Percentiles rank a stretch among this genome's conserved stretches.
Evolutionary conservation across 345 rosid species (phyloP).

Genomic region (Cochlearia excelsa): DNA sequence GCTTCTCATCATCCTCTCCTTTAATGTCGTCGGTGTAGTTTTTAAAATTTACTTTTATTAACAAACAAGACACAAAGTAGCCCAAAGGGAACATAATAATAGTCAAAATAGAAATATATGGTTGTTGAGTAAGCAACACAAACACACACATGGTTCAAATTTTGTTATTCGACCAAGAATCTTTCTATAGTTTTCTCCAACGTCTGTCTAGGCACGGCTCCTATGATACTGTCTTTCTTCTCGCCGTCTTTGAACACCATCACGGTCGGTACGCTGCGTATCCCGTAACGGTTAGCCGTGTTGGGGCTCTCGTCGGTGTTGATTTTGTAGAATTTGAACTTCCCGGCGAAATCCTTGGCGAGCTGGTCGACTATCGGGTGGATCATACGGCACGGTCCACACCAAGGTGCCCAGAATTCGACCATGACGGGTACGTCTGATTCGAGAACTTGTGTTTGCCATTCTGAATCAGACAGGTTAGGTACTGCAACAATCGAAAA

Average conservation of each 20-base stretch:
- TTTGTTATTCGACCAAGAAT: constrained; percentile 44
- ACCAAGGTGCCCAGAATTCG: constrained; percentile 86
- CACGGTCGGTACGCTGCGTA: constrained; percentile 67
- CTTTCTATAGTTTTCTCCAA: constrained; percentile 57
- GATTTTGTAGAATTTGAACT: constrained; percentile 63
- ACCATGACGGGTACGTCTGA: constrained; percentile 57
- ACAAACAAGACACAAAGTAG: constrained; percentile 5
- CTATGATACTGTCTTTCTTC: constrained; percentile 69
- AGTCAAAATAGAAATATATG: constrained; percentile 9
- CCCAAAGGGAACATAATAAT: constrained; percentile 5
- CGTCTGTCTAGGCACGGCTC: constrained; percentile 73
- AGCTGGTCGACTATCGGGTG: constrained; percentile 59
- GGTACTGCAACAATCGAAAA: constrained; percentile 40
- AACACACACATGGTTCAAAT: background rate
- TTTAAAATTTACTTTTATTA: background rate
- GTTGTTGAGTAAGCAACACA: too few relatives aligned
- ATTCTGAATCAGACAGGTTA: constrained; percentile 47
- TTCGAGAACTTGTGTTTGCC: constrained; percentile 63
- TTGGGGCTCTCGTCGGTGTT: constrained; percentile 69
- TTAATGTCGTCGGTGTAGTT: constrained; percentile 34
- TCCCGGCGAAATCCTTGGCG: constrained; percentile 55
- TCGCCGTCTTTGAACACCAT: constrained; percentile 63
- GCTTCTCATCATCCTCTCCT: constrained; percentile 15
- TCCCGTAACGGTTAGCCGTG: constrained; percentile 54
- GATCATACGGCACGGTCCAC: constrained; percentile 79